Percentiles rank a stretch among this genome's conserved stretches.
Conservation (phyloP, 129 eudicot genomes). For the Tanacetum coccineum region DNA sequence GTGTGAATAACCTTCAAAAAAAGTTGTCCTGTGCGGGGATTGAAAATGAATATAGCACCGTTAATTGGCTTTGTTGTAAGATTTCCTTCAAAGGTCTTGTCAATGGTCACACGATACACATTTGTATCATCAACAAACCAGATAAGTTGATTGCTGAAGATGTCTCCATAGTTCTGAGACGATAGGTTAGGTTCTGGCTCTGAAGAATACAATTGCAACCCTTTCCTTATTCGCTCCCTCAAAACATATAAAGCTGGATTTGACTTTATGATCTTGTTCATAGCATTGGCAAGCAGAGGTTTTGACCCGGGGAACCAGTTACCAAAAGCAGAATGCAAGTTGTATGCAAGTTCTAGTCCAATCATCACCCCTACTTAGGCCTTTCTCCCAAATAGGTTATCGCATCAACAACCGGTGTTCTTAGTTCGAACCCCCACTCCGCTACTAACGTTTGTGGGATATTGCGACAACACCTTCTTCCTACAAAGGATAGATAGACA, state of each 20-base stretch:
- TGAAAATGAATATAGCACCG: constrained; percentile 96
- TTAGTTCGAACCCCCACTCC: no score
- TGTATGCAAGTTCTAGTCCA: constrained; percentile 94
- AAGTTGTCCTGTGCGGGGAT: constrained; percentile 92
- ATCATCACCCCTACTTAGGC: constrained; percentile 99
- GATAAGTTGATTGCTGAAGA: constrained; percentile 94
- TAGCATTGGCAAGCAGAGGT: constrained; percentile 93
- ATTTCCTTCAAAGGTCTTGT: constrained; percentile 99
- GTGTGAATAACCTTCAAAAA: constrained; percentile 97
- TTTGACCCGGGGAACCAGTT: constrained; percentile 99
- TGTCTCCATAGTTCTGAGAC: constrained; percentile 97
- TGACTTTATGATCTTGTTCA: constrained; percentile 99
- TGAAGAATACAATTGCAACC: constrained; percentile 92
- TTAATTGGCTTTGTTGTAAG: constrained; percentile 94
- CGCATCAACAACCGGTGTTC: no score
- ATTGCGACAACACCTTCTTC: no score
- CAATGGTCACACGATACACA: constrained; percentile 98
- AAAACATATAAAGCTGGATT: constrained; percentile 95
- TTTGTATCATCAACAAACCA: constrained; percentile 99
- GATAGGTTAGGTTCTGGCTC: constrained; percentile 98
- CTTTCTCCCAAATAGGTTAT: no score
- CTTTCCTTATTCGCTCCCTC: constrained; percentile 93
- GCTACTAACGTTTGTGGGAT: no score
- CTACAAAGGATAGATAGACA: constrained; percentile 99
- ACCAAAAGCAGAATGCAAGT: constrained; percentile 99